A percentile compares a stretch with the other conserved stretches of the same genome.
Conservation (phyloP, 371 early-diverging fungal species). For the Mortierella sp. region DNA sequence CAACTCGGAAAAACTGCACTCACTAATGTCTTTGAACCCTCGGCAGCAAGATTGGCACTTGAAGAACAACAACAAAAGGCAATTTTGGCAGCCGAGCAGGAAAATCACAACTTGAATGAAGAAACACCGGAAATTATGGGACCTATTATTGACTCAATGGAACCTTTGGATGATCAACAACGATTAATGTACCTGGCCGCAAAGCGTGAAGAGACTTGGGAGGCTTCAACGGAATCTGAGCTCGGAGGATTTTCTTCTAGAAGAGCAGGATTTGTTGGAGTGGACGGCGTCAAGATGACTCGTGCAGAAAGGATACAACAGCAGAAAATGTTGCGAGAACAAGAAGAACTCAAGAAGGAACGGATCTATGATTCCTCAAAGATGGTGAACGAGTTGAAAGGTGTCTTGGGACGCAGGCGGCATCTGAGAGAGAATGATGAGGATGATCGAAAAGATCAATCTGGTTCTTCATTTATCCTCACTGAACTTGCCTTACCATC, state of each 20-base stretch:
- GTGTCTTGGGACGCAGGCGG: constrained; percentile 66
- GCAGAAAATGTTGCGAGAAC: constrained; percentile 63
- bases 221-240: constrained; percentile 56
- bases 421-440: constrained; percentile 46
- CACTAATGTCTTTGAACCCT: constrained; percentile 42
- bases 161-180: constrained; percentile 53
- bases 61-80: background rate
- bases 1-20: constrained; percentile 58
- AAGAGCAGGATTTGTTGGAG: constrained; percentile 5
- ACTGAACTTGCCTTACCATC: background rate
- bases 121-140: background rate
- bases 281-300: constrained; percentile 58
- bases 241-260: constrained; percentile 7
- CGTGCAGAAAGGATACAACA: constrained; percentile 72
- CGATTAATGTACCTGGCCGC: constrained; percentile 44
- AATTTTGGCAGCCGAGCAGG: background rate
- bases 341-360: constrained; percentile 59
- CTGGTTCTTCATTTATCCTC: background rate
- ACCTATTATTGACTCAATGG: constrained; percentile 44
- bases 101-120: background rate
- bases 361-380: constrained; percentile 26
- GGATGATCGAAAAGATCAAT: constrained; percentile 6
- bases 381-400: constrained; percentile 76
- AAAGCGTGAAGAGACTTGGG: constrained; percentile 57
- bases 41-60: constrained; percentile 1